Evolutionary conservation across 176 grass and related monocot species (phyloP).

Genomic region (Triticum dicoccoides): DNA sequence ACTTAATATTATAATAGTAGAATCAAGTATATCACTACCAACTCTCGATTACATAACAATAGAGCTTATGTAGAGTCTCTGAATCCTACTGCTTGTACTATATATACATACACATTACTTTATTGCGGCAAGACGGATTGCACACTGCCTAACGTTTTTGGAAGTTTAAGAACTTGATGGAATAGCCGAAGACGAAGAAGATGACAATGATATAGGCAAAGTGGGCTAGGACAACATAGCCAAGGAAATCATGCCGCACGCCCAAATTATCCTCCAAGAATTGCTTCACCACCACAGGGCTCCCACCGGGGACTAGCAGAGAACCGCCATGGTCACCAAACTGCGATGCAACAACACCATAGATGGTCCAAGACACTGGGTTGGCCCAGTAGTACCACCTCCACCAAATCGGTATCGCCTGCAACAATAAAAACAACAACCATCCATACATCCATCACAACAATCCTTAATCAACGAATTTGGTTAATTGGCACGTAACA

Average conservation of each 20-base stretch:
- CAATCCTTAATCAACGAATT: neutral
- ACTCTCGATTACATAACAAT: neutral
- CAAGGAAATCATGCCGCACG: conserved; percentile 54
- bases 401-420: conserved; percentile 86
- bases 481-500: neutral
- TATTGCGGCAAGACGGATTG: neutral
- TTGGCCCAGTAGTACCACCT: conserved; percentile 94
- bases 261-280: conserved; percentile 53
- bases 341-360: conserved; percentile 66
- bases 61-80: neutral
- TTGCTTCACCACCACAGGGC: conserved; percentile 17
- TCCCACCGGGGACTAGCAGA: conserved; percentile 45
- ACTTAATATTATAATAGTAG: neutral
- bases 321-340: conserved; percentile 33
- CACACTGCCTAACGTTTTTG: conserved; percentile 55
- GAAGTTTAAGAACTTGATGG: conserved; percentile 78
- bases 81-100: neutral
- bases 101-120: neutral
- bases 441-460: neutral
- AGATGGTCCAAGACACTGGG: conserved; percentile 80
- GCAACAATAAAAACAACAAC: neutral
- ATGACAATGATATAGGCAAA: conserved; percentile 55
- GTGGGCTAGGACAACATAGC: conserved; percentile 57
- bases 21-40: neutral
- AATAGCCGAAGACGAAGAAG: conserved; percentile 71